Conservation (phyloP, 805 yeast genomes). For the Kodamaea laetipori region DNA sequence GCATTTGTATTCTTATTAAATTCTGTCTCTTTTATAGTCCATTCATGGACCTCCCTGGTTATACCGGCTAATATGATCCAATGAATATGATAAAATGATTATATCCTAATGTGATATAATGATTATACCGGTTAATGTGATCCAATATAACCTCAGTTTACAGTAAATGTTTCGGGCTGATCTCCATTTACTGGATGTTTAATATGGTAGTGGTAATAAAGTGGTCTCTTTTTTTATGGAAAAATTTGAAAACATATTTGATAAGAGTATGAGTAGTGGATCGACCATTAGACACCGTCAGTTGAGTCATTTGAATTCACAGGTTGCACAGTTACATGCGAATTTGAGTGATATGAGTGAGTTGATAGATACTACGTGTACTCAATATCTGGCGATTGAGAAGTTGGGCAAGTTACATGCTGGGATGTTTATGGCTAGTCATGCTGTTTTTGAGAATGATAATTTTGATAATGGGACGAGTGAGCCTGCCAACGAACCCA, state of each 20-base stretch:
- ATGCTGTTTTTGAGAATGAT: constrained; percentile 42
- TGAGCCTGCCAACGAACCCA: no score
- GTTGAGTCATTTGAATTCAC: constrained; percentile 51
- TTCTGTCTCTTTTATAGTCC: no score
- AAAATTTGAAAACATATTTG: neutral
- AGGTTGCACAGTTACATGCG: constrained; percentile 57
- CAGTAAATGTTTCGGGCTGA: no score
- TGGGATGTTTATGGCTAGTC: constrained; percentile 48
- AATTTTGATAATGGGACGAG: constrained; percentile 20
- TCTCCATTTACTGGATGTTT: no score
- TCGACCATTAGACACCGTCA: constrained; percentile 41
- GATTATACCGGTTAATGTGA: no score
- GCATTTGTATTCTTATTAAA: no score
- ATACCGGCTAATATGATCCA: no score
- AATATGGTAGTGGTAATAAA: neutral
- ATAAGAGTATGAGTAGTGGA: constrained; percentile 8
- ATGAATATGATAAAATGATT: no score
- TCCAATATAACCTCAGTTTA: no score
- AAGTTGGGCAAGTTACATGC: constrained; percentile 61
- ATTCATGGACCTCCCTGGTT: no score
- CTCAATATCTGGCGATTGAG: constrained; percentile 55
- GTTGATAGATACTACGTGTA: constrained; percentile 50
- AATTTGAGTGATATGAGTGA: constrained; percentile 55
- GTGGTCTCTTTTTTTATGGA: constrained; percentile 4
- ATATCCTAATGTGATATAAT: no score